phyloP scores from a whole-genome alignment of 2,329 filamentous ascomycete genomes.

The Fusarium burgessii region DNA sequence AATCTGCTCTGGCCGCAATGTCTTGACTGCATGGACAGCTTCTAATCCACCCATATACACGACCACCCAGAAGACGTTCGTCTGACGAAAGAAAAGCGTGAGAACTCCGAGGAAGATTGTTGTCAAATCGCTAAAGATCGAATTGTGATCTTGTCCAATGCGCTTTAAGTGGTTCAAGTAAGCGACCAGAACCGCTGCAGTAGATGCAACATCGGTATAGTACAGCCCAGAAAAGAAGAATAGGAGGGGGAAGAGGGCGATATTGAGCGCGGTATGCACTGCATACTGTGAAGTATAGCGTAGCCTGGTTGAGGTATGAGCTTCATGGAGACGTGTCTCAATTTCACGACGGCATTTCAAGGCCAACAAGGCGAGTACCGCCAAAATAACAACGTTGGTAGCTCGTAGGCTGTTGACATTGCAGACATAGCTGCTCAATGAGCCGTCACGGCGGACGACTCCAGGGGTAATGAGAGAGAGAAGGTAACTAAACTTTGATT shows the following conservation, averaged over 20 bases:
- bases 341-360: conserved; percentile 65
- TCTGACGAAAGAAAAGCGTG: conserved; percentile 86
- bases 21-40: conserved; percentile 63
- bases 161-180: conserved; percentile 70
- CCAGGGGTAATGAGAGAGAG: conserved; percentile 53
- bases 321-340: conserved; percentile 56
- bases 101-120: conserved; percentile 70
- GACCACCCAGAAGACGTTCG: conserved; percentile 96
- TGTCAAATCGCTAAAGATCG: conserved; percentile 55
- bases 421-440: conserved; percentile 42
- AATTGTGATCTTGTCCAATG: conserved; percentile 50
- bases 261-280: conserved; percentile 78
- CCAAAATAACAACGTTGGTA: conserved; percentile 59
- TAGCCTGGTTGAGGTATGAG: conserved; percentile 31
- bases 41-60: conserved; percentile 77
- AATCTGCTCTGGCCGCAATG: conserved; percentile 51
- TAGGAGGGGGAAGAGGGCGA: conserved; percentile 85
- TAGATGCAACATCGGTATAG: conserved; percentile 92
- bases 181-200: conserved; percentile 76
- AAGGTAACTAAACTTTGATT: conserved; percentile 56
- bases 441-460: conserved; percentile 19
- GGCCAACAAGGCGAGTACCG: conserved; percentile 58
- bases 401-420: conserved; percentile 56
- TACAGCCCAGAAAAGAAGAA: conserved; percentile 98
- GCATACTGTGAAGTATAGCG: conserved; percentile 55